Percentiles rank a stretch among this genome's conserved stretches.
These are phyloP conservation scores for Linanthus parryae DNA, from an alignment of 148 eudicot genomes.

Conservation along the genomic window DNA sequence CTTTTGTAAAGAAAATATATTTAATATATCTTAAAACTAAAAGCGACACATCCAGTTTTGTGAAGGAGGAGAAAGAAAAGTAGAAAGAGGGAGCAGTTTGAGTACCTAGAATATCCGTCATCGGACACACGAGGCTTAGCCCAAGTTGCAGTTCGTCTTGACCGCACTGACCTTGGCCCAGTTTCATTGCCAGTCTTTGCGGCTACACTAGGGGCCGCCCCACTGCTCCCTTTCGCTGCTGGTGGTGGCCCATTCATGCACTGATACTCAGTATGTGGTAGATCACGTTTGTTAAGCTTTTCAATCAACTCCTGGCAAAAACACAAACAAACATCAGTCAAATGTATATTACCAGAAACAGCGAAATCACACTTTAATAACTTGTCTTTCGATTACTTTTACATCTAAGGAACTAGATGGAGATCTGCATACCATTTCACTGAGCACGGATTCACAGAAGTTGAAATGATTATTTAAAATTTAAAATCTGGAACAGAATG, in stretches of 20 bases:
- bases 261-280: slow-evolving; percentile 68
- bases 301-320: slow-evolving; percentile 74
- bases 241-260: slow-evolving; percentile 58
- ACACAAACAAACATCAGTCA: slow-evolving; percentile 5
- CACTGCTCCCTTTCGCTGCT: slow-evolving; percentile 17
- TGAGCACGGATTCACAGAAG: too few species aligned
- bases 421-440: too few species aligned
- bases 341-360: too few species aligned
- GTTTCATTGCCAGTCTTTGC: slow-evolving; percentile 26
- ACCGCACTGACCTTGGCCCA: slow-evolving; percentile 80
- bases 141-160: slow-evolving; percentile 92
- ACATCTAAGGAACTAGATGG: too few species aligned
- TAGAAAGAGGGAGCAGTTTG: not conserved
- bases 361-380: too few species aligned
- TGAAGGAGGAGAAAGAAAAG: too few species aligned
- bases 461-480: too few species aligned
- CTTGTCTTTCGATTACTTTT: too few species aligned
- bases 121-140: slow-evolving; percentile 69
- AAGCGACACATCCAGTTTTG: too few species aligned
- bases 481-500: too few species aligned
- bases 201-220: slow-evolving; percentile 23
- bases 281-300: slow-evolving; percentile 59
- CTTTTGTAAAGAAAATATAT: too few species aligned
- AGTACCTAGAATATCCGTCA: slow-evolving; percentile 85
- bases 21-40: too few species aligned